Conservation (phyloP, 352 stramenopile genomes). For the Phytophthora tentaculata region DNA sequence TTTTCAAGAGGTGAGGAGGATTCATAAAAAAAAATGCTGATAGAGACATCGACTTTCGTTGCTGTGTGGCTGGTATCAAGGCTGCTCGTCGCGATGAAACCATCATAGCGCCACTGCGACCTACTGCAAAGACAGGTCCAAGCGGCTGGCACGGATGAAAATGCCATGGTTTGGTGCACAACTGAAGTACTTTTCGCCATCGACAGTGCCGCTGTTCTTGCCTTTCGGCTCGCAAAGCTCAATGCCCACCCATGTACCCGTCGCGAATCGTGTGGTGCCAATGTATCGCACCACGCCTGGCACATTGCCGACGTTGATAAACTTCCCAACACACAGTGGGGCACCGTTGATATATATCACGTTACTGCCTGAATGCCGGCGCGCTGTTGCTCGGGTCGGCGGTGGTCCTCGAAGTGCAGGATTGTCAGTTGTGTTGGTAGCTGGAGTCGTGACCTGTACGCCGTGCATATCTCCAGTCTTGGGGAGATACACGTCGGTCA, state of each 20-base stretch:
- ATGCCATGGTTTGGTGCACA: conserved; percentile 64
- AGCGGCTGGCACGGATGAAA: conserved; percentile 69
- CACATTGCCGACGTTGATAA: conserved; percentile 61
- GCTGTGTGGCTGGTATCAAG: conserved; percentile 9
- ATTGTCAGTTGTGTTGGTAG: conserved; percentile 7
- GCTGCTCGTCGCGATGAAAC: conserved; percentile 31
- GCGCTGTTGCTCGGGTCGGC: conserved; percentile 15
- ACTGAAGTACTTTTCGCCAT: conserved; percentile 69
- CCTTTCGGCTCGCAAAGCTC: conserved; percentile 66
- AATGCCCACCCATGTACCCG: conserved; percentile 77
- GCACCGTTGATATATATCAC: conserved; percentile 52
- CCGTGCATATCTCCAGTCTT: conserved; percentile 28
- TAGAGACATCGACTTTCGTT: conserved; percentile 15
- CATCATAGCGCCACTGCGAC: conserved; percentile 28
- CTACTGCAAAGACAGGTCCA: conserved; percentile 49
- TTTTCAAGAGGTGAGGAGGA: not conserved
- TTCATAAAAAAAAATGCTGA: conserved; percentile 32
- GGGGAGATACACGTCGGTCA: conserved; percentile 48
- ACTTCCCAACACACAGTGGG: conserved; percentile 55
- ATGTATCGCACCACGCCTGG: conserved; percentile 74
- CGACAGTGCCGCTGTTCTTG: conserved; percentile 70
- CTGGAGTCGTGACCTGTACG: conserved; percentile 25
- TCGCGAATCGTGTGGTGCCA: conserved; percentile 64
- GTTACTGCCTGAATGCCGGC: conserved; percentile 51
- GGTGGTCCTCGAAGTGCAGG: conserved; percentile 7